Evolutionary conservation across 495 filamentous ascomycete genomes (phyloP), one percentile per base, ranked within the genome.

Genomic region (Tuber calosporum): DNA sequence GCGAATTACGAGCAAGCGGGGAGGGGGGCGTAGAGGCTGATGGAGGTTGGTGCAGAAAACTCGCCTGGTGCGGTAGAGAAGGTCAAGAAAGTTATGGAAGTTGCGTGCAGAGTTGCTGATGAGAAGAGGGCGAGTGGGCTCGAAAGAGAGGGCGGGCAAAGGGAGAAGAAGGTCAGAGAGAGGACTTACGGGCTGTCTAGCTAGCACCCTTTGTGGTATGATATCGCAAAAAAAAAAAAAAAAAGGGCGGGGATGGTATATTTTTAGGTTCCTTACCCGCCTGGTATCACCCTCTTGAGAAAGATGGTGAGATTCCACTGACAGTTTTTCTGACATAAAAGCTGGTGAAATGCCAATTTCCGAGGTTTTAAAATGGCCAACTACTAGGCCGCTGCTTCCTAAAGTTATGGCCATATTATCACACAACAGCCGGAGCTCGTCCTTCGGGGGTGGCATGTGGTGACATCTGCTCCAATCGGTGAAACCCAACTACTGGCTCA

Each of bases 41-140:
- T 72, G 41, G 69, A 11, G 17, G 19, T 19, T 19, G 40, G n/a
- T 20, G 40, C 37, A 78, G 76, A 91, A 82, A 88, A 89, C 72
- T 83, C 84, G 26, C 83, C 86, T 1, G 84, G 85, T 79, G 86
- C 86, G 3, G 78, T 90, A 7, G 77, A 82, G 69, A 83, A 77
- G 73, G 81, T 90, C 74, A 84, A 85, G 75, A 73, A 74, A 66
- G 81, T 87, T 13, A 86, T 89, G 83, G 82, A 83, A 70, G 82
- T 81, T 67, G 81, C 62, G 8, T 80, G 79, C 38, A 69, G 41
- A 17, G 67, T 30, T 26, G 74, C 70, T 15, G 70, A 73, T 68
- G 42, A 72, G 68, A 58, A 37, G 11, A 71, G 58, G 38, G 53
- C 8, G 7, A 69, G 69, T 70, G 45, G 58, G 26, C 53, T 30